phyloP scores from a whole-genome alignment of 2,329 filamentous ascomycete species.

The Penicillium sp. region DNA sequence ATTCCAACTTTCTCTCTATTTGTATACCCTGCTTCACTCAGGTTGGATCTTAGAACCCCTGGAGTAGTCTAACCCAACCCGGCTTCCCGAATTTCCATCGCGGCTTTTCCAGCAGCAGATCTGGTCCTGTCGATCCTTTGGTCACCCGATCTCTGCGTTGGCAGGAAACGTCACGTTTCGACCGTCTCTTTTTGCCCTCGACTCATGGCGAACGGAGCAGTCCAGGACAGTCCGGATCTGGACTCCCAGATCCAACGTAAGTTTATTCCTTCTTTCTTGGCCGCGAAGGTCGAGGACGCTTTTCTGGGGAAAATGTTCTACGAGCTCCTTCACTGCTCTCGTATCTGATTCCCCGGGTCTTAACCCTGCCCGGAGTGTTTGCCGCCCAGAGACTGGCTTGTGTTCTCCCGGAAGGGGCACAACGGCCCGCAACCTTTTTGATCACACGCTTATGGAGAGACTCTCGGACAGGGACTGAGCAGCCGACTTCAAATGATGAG shows the following conservation, averaged over 20 bases:
- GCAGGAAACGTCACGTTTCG: conserved; percentile 23
- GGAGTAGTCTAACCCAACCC: neutral
- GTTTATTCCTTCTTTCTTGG: conserved; percentile 7
- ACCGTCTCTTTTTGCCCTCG: conserved; percentile 1
- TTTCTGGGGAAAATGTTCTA: neutral
- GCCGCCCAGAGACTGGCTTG: neutral
- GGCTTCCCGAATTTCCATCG: conserved; percentile 5
- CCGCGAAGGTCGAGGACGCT: neutral
- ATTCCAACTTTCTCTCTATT: neutral
- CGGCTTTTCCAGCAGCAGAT: conserved; percentile 19
- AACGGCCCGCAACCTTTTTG: conserved; percentile 27
- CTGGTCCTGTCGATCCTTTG: conserved; percentile 30
- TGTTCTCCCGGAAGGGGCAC: conserved; percentile 10
- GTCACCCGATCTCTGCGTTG: conserved; percentile 40
- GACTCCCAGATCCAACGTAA: conserved; percentile 19
- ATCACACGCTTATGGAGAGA: conserved; percentile 35
- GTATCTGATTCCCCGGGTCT: neutral
- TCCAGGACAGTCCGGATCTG: conserved; percentile 21
- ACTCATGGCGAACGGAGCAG: conserved; percentile 20
- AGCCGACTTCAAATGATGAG: conserved; percentile 24
- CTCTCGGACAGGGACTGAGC: conserved; percentile 23
- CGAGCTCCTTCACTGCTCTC: neutral
- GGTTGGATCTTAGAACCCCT: neutral
- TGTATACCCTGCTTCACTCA: neutral
- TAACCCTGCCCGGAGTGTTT: neutral